Evolutionary conservation across 345 rosid species (phyloP).

Genomic region (Gossypium rotundifolium): DNA sequence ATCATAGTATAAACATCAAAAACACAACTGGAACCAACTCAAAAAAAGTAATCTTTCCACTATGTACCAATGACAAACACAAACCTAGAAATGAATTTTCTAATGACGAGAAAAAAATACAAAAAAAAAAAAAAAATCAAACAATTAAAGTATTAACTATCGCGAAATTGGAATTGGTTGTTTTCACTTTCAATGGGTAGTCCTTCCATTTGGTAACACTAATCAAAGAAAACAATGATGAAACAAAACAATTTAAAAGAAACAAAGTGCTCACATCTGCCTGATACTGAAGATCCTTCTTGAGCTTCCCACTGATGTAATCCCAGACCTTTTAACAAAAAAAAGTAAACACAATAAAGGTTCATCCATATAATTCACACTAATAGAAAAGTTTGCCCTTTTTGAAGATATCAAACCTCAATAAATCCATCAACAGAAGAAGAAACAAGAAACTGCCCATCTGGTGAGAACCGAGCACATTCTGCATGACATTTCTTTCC

Average conservation of each 20-base stretch:
- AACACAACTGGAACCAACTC: neutral
- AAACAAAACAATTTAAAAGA: conserved; percentile 1
- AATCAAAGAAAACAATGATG: conserved; percentile 4
- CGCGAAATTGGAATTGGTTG: neutral
- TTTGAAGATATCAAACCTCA: conserved; percentile 44
- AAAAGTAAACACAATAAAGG: conserved; percentile 20
- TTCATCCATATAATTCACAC: conserved; percentile 12
- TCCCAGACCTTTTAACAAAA: conserved; percentile 77
- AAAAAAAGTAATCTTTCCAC: neutral
- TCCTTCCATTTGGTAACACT: neutral
- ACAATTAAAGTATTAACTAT: neutral
- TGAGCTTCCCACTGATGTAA: conserved; percentile 91
- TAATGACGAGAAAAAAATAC: neutral
- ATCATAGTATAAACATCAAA: neutral
- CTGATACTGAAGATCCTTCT: conserved; percentile 97
- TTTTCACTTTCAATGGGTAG: neutral
- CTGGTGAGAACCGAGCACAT: conserved; percentile 90
- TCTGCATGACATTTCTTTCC: conserved; percentile 96
- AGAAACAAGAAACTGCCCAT: conserved; percentile 95
- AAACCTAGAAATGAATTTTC: neutral
- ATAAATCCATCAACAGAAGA: conserved; percentile 95
- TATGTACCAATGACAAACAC: neutral
- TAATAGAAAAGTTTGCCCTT: conserved; percentile 1
- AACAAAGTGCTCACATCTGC: conserved; percentile 62
- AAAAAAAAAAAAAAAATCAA: too few relatives aligned